Evolutionary conservation across 208 protist species (phyloP).

Genomic region (Acanthamoeba culbertsoni): DNA sequence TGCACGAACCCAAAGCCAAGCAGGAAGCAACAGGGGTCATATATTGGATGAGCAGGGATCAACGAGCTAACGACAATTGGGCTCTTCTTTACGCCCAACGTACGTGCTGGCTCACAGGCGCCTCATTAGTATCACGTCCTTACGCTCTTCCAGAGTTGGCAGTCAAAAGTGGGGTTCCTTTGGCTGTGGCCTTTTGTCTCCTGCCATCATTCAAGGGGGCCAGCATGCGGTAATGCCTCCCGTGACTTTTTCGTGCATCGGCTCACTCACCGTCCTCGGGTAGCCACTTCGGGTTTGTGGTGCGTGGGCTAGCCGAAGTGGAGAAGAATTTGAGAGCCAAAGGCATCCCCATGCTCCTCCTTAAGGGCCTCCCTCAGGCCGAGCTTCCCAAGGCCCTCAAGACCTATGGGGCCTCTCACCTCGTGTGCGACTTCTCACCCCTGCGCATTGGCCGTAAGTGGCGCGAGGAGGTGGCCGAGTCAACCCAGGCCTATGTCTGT

Average conservation of each 20-base stretch:
- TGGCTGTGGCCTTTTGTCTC: not conserved
- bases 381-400: not conserved
- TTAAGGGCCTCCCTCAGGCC: not conserved
- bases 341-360: not conserved
- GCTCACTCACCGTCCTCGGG: not conserved
- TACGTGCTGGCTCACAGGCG: too few species aligned
- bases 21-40: too few species aligned
- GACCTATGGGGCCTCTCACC: not conserved
- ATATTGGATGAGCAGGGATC: too few species aligned
- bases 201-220: conserved; percentile 19
- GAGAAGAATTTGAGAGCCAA: not conserved
- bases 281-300: conserved; percentile 48
- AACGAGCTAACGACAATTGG: too few species aligned
- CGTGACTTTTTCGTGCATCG: not conserved
- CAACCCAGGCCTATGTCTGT: not conserved
- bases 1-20: too few species aligned
- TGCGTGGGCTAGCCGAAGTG: not conserved
- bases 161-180: not conserved
- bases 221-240: not conserved
- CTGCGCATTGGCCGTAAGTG: not conserved
- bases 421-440: conserved; percentile 32
- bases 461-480: conserved; percentile 5
- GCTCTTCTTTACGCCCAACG: too few species aligned
- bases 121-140: too few species aligned
- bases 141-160: too few species aligned